Evolutionary conservation across 2,329 filamentous ascomycete genomes (phyloP).

Genomic region (Sclerotiophoma versabilis): DNA sequence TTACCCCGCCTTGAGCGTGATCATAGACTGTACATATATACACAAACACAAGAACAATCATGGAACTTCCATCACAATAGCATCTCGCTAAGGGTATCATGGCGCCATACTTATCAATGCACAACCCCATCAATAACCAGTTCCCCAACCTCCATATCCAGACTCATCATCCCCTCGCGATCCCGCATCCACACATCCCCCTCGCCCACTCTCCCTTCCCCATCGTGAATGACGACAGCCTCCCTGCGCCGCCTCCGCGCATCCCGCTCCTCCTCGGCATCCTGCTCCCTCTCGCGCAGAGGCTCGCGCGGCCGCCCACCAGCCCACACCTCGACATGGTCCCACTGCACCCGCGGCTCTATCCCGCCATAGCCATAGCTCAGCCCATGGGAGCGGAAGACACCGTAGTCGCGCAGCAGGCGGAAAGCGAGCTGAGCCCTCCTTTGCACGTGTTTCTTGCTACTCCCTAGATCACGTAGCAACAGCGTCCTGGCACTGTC

Average conservation of each 20-base stretch:
- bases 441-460: constrained; percentile 24
- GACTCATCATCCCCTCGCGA: constrained; percentile 19
- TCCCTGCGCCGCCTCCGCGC: constrained; percentile 79
- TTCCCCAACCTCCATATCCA: constrained; percentile 11
- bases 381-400: neutral
- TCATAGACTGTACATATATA: constrained; percentile 16
- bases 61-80: neutral
- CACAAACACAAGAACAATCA: neutral
- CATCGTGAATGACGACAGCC: constrained; percentile 90
- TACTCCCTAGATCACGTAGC: constrained; percentile 34
- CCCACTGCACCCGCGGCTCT: constrained; percentile 8
- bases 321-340: neutral
- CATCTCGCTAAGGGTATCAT: constrained; percentile 11
- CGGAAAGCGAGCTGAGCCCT: constrained; percentile 37
- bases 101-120: constrained; percentile 2
- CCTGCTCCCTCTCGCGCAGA: constrained; percentile 53
- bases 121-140: constrained; percentile 15
- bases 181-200: constrained; percentile 77
- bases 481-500: constrained; percentile 26
- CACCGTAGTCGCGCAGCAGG: constrained; percentile 35
- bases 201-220: constrained; percentile 74
- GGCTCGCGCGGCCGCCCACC: neutral
- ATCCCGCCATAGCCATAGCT: neutral
- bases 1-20: neutral
- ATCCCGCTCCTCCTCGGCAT: constrained; percentile 66